Percentiles rank a stretch among this genome's conserved stretches.
These are phyloP conservation scores for Rhizoclosmatium sp. DNA, from an alignment of 192 early-diverging fungal species.

Conservation along the genomic window DNA sequence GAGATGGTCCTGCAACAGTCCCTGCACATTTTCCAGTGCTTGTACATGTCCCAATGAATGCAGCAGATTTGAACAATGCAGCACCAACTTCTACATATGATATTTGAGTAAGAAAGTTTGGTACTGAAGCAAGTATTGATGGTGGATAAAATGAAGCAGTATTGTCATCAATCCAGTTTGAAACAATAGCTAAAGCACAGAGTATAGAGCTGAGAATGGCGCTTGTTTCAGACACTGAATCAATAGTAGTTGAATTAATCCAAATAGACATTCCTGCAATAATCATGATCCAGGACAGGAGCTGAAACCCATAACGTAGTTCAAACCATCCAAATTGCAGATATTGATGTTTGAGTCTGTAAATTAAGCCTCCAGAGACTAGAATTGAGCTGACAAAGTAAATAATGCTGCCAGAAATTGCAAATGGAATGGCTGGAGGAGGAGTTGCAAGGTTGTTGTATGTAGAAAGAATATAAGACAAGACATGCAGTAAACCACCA, in stretches of 20 bases:
- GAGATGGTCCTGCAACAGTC: conserved; percentile 2
- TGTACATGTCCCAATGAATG: background rate
- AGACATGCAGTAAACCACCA: conserved; percentile 14
- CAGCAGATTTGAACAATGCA: conserved; percentile 10
- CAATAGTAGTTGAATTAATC: background rate
- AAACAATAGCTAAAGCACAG: conserved; percentile 1
- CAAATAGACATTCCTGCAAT: conserved; percentile 19
- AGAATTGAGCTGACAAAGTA: background rate
- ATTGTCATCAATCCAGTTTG: conserved; percentile 11
- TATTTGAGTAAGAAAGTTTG: conserved; percentile 20
- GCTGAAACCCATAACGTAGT: background rate
- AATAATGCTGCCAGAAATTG: conserved; percentile 4
- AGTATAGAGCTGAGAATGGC: conserved; percentile 8
- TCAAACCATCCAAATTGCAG: background rate
- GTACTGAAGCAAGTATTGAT: conserved; percentile 22
- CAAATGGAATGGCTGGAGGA: conserved; percentile 8
- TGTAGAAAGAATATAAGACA: background rate
- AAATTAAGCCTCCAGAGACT: conserved; percentile 7
- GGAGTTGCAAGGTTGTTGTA: background rate
- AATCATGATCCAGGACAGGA: conserved; percentile 22
- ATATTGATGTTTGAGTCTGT: conserved; percentile 16
- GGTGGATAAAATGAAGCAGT: conserved; percentile 17
- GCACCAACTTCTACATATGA: conserved; percentile 24
- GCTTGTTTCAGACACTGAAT: background rate
- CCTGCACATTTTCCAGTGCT: background rate